phyloP scores from a whole-genome alignment of 78 protist species.

The Dictyostelium brefeldianum region DNA sequence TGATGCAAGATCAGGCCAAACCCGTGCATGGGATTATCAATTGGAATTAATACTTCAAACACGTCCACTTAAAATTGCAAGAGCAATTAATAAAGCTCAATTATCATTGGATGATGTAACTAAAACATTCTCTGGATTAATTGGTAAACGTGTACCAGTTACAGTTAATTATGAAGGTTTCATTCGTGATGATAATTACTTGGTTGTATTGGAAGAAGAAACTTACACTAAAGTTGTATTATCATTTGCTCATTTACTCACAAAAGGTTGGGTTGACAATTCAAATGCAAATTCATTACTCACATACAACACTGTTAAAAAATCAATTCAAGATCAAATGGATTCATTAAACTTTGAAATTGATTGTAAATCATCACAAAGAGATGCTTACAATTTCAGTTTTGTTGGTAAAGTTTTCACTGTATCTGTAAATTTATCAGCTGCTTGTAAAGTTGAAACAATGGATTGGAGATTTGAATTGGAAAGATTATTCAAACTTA shows the following conservation, averaged over 20 bases:
- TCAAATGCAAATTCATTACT: not conserved
- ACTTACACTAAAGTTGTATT: slow-evolving; percentile 45
- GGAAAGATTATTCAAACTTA: slow-evolving; percentile 52
- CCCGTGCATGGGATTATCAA: slow-evolving; percentile 59
- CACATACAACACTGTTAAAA: slow-evolving; percentile 42
- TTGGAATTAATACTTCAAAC: slow-evolving; percentile 59
- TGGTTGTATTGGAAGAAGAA: slow-evolving; percentile 29
- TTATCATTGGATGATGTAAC: not conserved
- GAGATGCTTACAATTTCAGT: slow-evolving; percentile 21
- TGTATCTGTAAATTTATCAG: slow-evolving; percentile 19
- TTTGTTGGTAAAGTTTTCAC: not conserved
- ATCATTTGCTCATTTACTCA: slow-evolving; percentile 17
- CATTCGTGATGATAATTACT: slow-evolving; percentile 12
- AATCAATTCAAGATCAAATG: slow-evolving; percentile 61
- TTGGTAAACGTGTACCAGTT: slow-evolving; percentile 54
- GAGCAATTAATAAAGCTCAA: slow-evolving; percentile 40
- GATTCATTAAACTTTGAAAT: not conserved
- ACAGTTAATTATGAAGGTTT: slow-evolving; percentile 23
- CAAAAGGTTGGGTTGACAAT: slow-evolving; percentile 35
- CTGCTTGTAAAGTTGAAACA: not conserved
- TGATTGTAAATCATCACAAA: slow-evolving; percentile 4
- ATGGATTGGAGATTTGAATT: slow-evolving; percentile 37
- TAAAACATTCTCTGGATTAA: not conserved
- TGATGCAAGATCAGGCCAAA: not conserved
- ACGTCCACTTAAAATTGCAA: slow-evolving; percentile 56